These are phyloP conservation scores for Oryza coarctata DNA, from an alignment of 176 grass and related monocot species.

Conservation along the genomic window DNA sequence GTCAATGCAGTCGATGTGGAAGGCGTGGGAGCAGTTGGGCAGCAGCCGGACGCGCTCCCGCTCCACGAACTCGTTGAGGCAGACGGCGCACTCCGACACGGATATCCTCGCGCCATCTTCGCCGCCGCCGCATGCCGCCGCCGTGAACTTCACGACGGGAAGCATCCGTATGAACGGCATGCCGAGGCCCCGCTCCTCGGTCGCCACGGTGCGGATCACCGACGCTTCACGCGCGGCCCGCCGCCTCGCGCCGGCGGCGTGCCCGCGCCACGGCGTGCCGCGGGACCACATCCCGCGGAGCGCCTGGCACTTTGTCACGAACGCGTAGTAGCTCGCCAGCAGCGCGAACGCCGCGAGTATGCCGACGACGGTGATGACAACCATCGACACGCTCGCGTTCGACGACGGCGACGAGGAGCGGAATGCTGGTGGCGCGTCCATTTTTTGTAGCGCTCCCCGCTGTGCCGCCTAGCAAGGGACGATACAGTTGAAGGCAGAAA, in stretches of 20 bases:
- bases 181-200: conserved; percentile 39
- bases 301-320: conserved; percentile 71
- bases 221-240: neutral
- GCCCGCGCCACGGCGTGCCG: conserved; percentile 22
- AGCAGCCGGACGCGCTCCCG: conserved; percentile 75
- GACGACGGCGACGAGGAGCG: conserved; percentile 14
- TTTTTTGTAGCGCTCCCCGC: conserved; percentile 28
- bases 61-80: conserved; percentile 78
- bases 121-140: neutral
- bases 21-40: conserved; percentile 79
- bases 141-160: conserved; percentile 57
- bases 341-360: conserved; percentile 78
- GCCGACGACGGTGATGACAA: conserved; percentile 71
- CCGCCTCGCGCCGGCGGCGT: neutral
- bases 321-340: conserved; percentile 84
- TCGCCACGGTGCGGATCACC: neutral
- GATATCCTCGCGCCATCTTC: conserved; percentile 15
- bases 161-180: conserved; percentile 66
- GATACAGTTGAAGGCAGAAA: conserved; percentile 29
- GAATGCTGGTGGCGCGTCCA: conserved; percentile 37
- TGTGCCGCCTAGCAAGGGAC: neutral
- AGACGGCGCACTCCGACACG: conserved; percentile 79
- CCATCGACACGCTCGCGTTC: conserved; percentile 59
- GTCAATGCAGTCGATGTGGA: conserved; percentile 97
- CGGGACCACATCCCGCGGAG: conserved; percentile 29